These are phyloP conservation scores for Peronospora belbahrii DNA, from an alignment of 352 stramenopile species.

Conservation along the genomic window DNA sequence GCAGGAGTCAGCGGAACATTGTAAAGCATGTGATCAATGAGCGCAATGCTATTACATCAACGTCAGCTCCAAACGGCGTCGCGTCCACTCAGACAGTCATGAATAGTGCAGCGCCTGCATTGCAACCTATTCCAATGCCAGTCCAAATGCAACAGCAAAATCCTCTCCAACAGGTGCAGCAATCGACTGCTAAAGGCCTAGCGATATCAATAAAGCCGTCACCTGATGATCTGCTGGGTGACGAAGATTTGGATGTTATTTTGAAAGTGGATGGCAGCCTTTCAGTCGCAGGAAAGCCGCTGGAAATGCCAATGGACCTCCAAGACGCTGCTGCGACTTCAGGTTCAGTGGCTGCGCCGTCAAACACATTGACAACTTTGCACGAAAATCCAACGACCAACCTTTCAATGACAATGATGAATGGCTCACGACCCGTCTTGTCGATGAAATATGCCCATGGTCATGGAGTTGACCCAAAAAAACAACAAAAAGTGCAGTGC, in stretches of 20 bases:
- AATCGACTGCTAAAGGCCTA: background rate
- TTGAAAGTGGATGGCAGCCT: conserved; percentile 18
- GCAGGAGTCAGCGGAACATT: conserved; percentile 66
- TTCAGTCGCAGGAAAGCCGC: conserved; percentile 28
- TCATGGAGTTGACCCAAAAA: conserved; percentile 4
- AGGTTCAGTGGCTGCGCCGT: conserved; percentile 14
- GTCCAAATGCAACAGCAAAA: conserved; percentile 29
- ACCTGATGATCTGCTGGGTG: conserved; percentile 42
- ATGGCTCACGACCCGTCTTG: conserved; percentile 5
- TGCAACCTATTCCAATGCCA: conserved; percentile 47
- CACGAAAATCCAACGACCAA: conserved; percentile 2
- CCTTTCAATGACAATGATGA: conserved; percentile 2
- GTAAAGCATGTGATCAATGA: conserved; percentile 75
- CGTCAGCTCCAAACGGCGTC: conserved; percentile 10
- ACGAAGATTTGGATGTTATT: conserved; percentile 38
- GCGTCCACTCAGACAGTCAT: background rate
- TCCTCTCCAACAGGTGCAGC: conserved; percentile 12
- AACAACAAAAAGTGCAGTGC: conserved; percentile 3
- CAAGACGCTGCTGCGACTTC: conserved; percentile 29
- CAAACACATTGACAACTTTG: conserved; percentile 15
- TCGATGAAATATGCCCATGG: conserved; percentile 9
- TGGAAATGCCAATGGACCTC: conserved; percentile 57
- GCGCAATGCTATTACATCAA: conserved; percentile 18
- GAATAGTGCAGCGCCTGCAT: conserved; percentile 10
- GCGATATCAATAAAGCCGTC: conserved; percentile 26